phyloP scores from a whole-genome alignment of 2,329 filamentous ascomycete genomes.

The Colletotrichum eleusines region DNA sequence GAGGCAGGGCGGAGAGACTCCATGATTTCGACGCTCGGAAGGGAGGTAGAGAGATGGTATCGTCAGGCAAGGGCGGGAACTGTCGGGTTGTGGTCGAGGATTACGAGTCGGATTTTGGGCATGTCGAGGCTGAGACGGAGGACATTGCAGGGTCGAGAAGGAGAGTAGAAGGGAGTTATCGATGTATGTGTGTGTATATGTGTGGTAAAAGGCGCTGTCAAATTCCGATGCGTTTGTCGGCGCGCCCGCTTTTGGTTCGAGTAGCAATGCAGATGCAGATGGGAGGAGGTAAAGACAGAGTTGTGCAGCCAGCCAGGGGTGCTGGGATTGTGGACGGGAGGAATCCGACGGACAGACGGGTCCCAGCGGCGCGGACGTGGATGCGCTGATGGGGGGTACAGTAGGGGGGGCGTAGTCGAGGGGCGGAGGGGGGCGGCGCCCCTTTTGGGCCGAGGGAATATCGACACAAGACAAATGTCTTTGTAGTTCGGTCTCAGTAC shows the following conservation, averaged over 20 bases:
- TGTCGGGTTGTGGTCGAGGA: constrained; percentile 21
- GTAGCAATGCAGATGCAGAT: neutral
- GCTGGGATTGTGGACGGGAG: constrained; percentile 16
- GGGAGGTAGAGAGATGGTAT: neutral
- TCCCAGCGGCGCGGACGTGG: constrained; percentile 18
- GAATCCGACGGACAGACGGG: constrained; percentile 33
- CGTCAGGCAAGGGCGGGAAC: constrained; percentile 25
- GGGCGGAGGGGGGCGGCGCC: neutral
- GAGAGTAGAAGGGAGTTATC: neutral
- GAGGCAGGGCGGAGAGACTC: constrained; percentile 44
- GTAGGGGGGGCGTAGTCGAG: neutral
- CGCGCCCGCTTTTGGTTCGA: constrained; percentile 9
- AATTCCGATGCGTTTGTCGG: constrained; percentile 34
- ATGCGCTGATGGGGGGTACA: neutral
- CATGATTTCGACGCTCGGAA: constrained; percentile 29
- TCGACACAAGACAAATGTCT: constrained; percentile 25
- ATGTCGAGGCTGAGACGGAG: constrained; percentile 28
- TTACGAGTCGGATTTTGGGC: constrained; percentile 24
- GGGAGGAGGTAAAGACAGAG: constrained; percentile 8
- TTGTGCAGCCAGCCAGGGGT: constrained; percentile 1
- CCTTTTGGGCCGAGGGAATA: constrained; percentile 24
- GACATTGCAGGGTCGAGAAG: constrained; percentile 28
- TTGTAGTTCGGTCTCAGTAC: constrained; percentile 31
- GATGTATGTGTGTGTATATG: neutral
- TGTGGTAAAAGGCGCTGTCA: neutral